Percentiles rank a stretch among this genome's conserved stretches.
phyloP scores from a whole-genome alignment of 2,329 filamentous ascomycete genomes.

The Apiospora aurea region DNA sequence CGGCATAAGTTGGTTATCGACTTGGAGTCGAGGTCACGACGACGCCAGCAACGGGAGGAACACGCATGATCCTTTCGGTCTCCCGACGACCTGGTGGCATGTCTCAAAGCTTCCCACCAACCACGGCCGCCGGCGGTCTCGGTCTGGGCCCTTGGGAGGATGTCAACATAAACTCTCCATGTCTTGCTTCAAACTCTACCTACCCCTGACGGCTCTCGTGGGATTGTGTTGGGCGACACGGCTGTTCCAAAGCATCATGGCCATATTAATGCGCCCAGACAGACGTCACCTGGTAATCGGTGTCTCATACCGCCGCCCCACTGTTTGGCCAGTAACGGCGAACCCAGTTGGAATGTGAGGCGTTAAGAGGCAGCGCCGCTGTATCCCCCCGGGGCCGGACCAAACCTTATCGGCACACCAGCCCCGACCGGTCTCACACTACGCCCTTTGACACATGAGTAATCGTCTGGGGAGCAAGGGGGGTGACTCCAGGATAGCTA shows the following conservation, averaged over 20 bases:
- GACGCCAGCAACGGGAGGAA: not conserved
- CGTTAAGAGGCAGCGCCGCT: not conserved
- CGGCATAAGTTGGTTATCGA: not conserved
- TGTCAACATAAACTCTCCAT: constrained; percentile 2
- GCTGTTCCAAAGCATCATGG: not conserved
- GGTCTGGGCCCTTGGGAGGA: not conserved
- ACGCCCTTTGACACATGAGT: not conserved
- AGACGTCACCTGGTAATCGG: not conserved
- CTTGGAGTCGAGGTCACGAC: not conserved
- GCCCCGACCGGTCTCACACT: not conserved
- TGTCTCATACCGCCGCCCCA: not conserved
- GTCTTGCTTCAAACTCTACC: not conserved
- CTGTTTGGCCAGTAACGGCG: constrained; percentile 1
- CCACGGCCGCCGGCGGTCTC: not conserved
- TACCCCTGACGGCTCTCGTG: constrained; percentile 1
- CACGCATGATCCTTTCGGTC: constrained; percentile 1
- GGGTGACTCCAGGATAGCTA: not conserved
- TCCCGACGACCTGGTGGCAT: not conserved
- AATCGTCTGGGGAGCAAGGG: not conserved
- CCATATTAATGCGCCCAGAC: not conserved
- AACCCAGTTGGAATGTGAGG: not conserved
- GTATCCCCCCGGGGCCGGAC: constrained; percentile 1
- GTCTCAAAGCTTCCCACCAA: not conserved
- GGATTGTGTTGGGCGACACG: not conserved
- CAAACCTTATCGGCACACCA: constrained; percentile 6